Evolutionary conservation across 2,329 filamentous ascomycete species (phyloP).

Genomic region (Colletotrichum spaethianum): DNA sequence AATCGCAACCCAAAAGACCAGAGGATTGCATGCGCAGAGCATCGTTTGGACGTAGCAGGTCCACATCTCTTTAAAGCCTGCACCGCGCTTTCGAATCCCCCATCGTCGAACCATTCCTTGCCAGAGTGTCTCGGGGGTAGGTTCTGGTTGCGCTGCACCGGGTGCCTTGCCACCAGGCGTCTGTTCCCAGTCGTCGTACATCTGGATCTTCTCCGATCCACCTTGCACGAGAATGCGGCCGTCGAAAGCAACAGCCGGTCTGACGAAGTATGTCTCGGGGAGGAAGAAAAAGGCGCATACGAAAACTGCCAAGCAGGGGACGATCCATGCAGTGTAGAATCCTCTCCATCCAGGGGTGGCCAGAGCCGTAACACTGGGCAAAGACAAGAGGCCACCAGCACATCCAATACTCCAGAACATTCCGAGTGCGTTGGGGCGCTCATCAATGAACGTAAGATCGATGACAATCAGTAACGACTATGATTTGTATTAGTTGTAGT

Average conservation of each 20-base stretch:
- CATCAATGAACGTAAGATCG: constrained; percentile 56
- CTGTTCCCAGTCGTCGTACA: constrained; percentile 52
- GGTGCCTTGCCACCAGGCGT: constrained; percentile 30
- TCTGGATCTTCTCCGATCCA: constrained; percentile 54
- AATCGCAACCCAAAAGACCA: constrained; percentile 47
- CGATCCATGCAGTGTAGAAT: constrained; percentile 51
- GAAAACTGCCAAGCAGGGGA: constrained; percentile 46
- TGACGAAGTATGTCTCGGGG: constrained; percentile 57
- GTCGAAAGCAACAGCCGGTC: constrained; percentile 57
- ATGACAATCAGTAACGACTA: constrained; percentile 54
- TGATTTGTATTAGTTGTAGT: background rate
- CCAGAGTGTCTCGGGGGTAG: constrained; percentile 25
- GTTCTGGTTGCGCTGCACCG: constrained; percentile 25
- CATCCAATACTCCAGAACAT: constrained; percentile 51
- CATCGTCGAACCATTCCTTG: constrained; percentile 21
- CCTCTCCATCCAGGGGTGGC: constrained; percentile 48
- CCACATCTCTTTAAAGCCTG: constrained; percentile 37
- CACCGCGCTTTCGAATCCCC: constrained; percentile 33
- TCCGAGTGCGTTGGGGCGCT: constrained; percentile 52
- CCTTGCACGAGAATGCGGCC: constrained; percentile 56
- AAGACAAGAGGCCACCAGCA: constrained; percentile 46
- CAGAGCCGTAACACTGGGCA: constrained; percentile 48
- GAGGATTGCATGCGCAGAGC: constrained; percentile 46
- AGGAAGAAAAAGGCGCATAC: constrained; percentile 49
- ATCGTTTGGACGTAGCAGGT: constrained; percentile 45